A percentile compares a stretch with the other conserved stretches of the same genome.
Evolutionary conservation across 2,329 filamentous ascomycete genomes (phyloP).

Genomic region (Phyllosticta citriasiana): DNA sequence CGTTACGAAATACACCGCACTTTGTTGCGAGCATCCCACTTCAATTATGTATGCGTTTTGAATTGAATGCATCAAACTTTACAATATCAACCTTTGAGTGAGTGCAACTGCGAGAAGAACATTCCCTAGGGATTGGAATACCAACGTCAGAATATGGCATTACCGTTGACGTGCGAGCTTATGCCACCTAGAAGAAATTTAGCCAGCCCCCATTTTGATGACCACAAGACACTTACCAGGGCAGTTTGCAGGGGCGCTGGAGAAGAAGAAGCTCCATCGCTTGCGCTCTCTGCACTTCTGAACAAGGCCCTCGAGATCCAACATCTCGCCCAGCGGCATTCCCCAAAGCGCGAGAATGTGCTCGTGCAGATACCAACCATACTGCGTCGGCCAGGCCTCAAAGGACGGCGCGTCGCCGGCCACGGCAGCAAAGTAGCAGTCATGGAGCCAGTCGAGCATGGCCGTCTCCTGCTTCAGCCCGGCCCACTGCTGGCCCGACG

Average conservation of each 20-base stretch:
- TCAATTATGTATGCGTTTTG: neutral
- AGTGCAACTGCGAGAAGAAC: neutral
- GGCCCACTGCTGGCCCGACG: constrained; percentile 35
- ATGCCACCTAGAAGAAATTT: neutral
- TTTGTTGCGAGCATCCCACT: neutral
- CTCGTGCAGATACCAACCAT: constrained; percentile 29
- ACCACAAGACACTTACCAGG: constrained; percentile 29
- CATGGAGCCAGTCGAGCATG: constrained; percentile 57
- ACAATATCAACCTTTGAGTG: neutral
- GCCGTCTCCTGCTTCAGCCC: constrained; percentile 45
- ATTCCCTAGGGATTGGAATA: neutral
- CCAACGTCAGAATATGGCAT: neutral
- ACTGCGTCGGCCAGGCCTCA: constrained; percentile 51
- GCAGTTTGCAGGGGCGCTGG: constrained; percentile 49
- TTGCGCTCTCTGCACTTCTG: constrained; percentile 45
- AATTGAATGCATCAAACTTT: neutral
- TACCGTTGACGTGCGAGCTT: neutral
- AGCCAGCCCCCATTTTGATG: neutral
- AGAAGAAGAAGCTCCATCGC: constrained; percentile 53
- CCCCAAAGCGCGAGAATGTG: constrained; percentile 30
- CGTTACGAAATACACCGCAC: neutral
- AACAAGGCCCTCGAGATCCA: constrained; percentile 42
- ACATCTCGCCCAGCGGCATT: constrained; percentile 29
- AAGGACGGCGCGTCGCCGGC: constrained; percentile 54
- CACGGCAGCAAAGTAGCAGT: constrained; percentile 57